A percentile compares a stretch with the other conserved stretches of the same genome.
These are phyloP conservation scores for Przewalskia tangutica DNA, from an alignment of 257 asterid species.

Conservation along the genomic window DNA sequence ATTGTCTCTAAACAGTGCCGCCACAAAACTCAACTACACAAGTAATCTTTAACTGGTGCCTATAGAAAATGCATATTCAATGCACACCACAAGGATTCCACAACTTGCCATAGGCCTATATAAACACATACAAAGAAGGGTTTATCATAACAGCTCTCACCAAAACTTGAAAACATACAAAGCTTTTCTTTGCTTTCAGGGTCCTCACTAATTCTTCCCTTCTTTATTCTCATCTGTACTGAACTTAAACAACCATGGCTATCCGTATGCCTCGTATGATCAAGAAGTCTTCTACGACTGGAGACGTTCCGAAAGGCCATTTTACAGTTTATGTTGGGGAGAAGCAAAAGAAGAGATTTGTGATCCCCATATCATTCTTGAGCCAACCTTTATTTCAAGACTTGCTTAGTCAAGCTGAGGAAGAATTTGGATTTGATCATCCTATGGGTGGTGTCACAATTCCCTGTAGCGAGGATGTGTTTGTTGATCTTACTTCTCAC, in stretches of 20 bases:
- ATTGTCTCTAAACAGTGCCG: neutral
- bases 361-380: constrained; percentile 23
- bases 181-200: neutral
- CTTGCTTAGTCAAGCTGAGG: constrained; percentile 26
- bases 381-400: constrained; percentile 36
- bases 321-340: constrained; percentile 22
- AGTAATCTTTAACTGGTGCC: neutral
- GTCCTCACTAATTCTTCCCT: neutral
- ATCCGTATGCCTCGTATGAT: neutral
- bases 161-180: neutral
- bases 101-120: neutral
- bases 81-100: neutral
- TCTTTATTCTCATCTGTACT: neutral
- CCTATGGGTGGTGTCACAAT: constrained; percentile 52
- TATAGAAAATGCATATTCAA: neutral
- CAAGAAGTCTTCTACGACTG: neutral
- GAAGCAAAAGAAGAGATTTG: constrained; percentile 21
- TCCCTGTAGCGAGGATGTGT: constrained; percentile 30
- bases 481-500: constrained; percentile 19
- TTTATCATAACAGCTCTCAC: neutral
- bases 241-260: neutral
- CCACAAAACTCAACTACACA: no score
- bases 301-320: constrained; percentile 17
- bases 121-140: no score
- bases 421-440: constrained; percentile 29